Evolutionary conservation across 2,329 filamentous ascomycete species (phyloP), one percentile per base, ranked within the genome.

Genomic region (Sclerotinia minor): DNA sequence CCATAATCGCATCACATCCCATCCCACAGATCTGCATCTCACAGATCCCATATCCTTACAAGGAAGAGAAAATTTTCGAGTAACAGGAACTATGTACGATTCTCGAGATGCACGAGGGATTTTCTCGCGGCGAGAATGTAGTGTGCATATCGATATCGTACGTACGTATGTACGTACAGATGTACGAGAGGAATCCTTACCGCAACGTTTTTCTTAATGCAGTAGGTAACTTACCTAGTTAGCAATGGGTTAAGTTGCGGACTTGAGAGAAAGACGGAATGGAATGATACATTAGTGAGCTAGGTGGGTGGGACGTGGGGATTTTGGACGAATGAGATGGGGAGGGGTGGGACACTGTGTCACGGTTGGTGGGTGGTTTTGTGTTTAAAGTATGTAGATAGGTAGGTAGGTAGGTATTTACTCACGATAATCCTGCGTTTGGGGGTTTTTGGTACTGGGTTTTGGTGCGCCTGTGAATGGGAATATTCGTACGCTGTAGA

Each of bases 391-490:
- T n/a, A n/a, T n/a, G n/a, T n/a, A n/a, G n/a, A n/a, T n/a, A n/a
- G n/a, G n/a, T n/a, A n/a, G n/a, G n/a, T n/a, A n/a, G n/a, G n/a
- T n/a, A n/a, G n/a, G 45, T 38, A 26, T 38, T 9, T 6, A 19
- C 19, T 29, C 32, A 50, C 59, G 59, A 61, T 50, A 61, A 50
- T 38, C 5, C 15, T 26, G 35, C 2, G n/a, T 50, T 9, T 38
- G 15, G 19, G 11, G 2, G n/a, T n/a, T n/a, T 49, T 38, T 49
- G 11, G 24, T 32, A 35, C 21, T 2, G 1, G 35, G 9, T 38
- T 2, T 29, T 13, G 4, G n/a, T 4, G 5, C n/a, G n/a, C 9
- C 19, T 26, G n/a, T 2, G 1, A 4, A 32, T 7, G 2, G 2
- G 5, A 50, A 17, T 19, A 17, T 15, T 5, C 11, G 3, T 38